Base-by-base conservation (phyloP, 75 land plant species). In the Adiantum capillusveneris region DNA sequence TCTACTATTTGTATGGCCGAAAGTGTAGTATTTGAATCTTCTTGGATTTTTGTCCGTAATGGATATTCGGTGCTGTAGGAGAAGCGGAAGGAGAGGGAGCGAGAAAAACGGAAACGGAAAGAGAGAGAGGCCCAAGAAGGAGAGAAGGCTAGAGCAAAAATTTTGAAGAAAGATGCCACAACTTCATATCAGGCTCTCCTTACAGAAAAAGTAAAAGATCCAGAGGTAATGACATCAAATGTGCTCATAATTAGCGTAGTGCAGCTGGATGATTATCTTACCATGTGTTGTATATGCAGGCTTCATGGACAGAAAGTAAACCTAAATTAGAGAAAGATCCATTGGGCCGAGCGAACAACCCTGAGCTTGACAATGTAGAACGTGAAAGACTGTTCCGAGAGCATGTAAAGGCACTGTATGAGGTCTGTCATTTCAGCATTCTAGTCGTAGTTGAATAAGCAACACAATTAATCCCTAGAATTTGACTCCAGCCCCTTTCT, bases 81-180 rank as follows among this genome's bases (percentile, higher is more conserved):
- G 17, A 93, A 89, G 68, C 62, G 83, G 53, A 85, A 65, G 60
- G 96, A 89, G 61, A 89, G 87, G 49, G 96, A 93, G 62, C 66
- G 96, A 52, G 98, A 81, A 64, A 65, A 77, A 79, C 81, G 90
- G 49, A 93, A 93, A 59, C 60, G 98, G 34, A 93, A 93, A 59
- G 96, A 93, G 77, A 69, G 96, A 37, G 96, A 85, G 55, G 98
- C 89, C 58, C 87, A 86, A 57, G 98, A 93, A 74, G 65, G 89
- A 74, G 96, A 93, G 21, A 76, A 86, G 62, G 80, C 83, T 50
- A 76, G 83, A 21, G 20, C 68, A 11, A 89, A 93, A 68, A 78
- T 81, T 29, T 86, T 87, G 19, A 81, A 84, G 29, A 93, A 83
- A 62, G 98, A 89, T 58, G 98, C 90, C 17, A 63, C 73, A 5